Conservation (phyloP, 2,329 filamentous ascomycete genomes). For the Xylariaceae sp. region DNA sequence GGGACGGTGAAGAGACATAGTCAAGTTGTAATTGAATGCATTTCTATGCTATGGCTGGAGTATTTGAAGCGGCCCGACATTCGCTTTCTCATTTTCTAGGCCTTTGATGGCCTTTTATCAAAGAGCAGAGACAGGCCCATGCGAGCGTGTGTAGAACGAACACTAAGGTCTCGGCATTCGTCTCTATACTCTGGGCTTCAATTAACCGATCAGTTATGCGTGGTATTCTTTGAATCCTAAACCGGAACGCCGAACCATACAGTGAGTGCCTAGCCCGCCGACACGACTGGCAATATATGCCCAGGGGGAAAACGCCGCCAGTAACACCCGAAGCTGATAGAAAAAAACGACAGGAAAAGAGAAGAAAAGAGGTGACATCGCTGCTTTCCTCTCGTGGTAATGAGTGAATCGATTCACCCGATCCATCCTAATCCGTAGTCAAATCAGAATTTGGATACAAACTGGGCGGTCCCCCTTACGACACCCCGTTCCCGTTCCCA, state of each 20-base stretch:
- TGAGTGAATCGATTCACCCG: background rate
- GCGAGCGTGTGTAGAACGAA: no score
- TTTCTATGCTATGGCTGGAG: no score
- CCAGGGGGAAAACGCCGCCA: background rate
- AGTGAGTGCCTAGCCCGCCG: background rate
- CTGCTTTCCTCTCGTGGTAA: background rate
- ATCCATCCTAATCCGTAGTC: background rate
- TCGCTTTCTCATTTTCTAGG: no score
- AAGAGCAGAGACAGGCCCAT: no score
- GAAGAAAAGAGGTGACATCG: background rate
- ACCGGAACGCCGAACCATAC: conserved; percentile 7
- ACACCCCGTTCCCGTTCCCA: background rate
- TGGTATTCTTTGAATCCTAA: conserved; percentile 1
- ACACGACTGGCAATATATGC: background rate
- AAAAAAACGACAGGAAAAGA: background rate
- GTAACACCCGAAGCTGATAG: background rate
- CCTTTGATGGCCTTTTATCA: no score
- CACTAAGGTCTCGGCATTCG: no score
- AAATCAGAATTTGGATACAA: background rate
- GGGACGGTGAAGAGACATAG: no score
- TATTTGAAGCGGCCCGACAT: no score
- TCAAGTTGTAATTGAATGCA: no score
- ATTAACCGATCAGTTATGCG: background rate
- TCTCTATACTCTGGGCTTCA: no score
- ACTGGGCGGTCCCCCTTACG: background rate